Conservation (phyloP, 495 filamentous ascomycete species). For the Penicillium waksmanii region DNA sequence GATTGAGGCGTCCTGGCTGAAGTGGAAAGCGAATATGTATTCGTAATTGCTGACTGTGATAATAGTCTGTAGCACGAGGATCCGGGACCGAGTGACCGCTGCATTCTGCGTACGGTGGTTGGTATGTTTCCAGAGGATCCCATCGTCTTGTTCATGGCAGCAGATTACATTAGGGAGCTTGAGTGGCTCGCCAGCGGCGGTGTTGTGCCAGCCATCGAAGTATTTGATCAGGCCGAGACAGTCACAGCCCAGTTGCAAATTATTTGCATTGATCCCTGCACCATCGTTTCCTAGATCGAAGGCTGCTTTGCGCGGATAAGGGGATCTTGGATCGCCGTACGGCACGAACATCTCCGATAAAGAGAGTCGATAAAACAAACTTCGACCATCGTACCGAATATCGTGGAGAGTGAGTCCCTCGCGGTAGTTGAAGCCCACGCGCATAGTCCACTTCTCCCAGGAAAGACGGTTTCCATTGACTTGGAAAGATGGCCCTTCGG, state of each 20-base stretch:
- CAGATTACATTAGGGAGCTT: constrained; percentile 62
- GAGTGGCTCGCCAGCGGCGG: constrained; percentile 52
- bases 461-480: constrained; percentile 42
- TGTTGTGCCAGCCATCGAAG: constrained; percentile 57
- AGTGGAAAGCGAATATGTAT: constrained; percentile 82
- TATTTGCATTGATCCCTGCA: constrained; percentile 68
- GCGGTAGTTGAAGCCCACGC: constrained; percentile 65
- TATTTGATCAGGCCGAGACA: constrained; percentile 69
- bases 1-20: constrained; percentile 79
- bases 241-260: constrained; percentile 61
- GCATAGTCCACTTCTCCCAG: constrained; percentile 72
- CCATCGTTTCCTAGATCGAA: constrained; percentile 74
- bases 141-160: constrained; percentile 68
- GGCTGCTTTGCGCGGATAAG: constrained; percentile 68
- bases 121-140: constrained; percentile 71
- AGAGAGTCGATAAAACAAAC: constrained; percentile 69
- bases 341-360: constrained; percentile 78
- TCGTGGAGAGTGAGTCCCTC: constrained; percentile 67
- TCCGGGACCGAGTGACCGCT: constrained; percentile 57
- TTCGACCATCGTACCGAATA: constrained; percentile 66
- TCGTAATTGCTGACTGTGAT: constrained; percentile 87
- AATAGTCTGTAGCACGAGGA: constrained; percentile 70
- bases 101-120: constrained; percentile 66
- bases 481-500: constrained; percentile 73
- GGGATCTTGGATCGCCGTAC: constrained; percentile 62